These are phyloP conservation scores for Neurospora sp. DNA, from an alignment of 2,329 filamentous ascomycete species.

Conservation along the genomic window DNA sequence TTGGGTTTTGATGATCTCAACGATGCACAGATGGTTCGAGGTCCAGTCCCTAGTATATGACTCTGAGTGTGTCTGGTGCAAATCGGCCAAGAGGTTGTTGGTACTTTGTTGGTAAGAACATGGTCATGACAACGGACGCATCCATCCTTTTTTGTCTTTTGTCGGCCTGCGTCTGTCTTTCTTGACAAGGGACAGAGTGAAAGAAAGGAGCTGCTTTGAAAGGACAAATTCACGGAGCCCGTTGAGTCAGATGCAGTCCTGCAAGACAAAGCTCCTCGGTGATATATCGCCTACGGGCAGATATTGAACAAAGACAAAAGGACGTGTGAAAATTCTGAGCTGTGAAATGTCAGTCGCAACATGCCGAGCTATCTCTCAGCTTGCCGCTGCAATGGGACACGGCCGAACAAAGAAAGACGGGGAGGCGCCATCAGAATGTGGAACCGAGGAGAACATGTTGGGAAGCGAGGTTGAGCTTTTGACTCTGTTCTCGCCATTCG, in stretches of 20 bases:
- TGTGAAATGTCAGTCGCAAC: slow-evolving; percentile 1
- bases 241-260: slow-evolving; percentile 15
- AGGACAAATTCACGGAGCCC: slow-evolving; percentile 4
- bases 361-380: neutral
- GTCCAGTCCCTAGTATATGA: slow-evolving; percentile 1
- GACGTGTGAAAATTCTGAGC: neutral
- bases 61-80: neutral
- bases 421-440: neutral
- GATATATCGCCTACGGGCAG: slow-evolving; percentile 4
- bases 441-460: neutral
- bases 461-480: neutral
- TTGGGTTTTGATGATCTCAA: neutral
- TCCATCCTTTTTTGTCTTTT: slow-evolving; percentile 3
- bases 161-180: slow-evolving; percentile 4
- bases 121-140: neutral
- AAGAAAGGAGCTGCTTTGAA: slow-evolving; percentile 12
- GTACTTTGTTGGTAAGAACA: neutral
- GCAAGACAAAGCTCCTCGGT: slow-evolving; percentile 16
- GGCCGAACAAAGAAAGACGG: slow-evolving; percentile 6
- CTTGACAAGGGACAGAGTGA: slow-evolving; percentile 1
- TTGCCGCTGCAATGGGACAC: slow-evolving; percentile 1
- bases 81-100: slow-evolving; percentile 8
- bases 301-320: slow-evolving; percentile 3
- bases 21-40: neutral
- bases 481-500: neutral